phyloP scores from a whole-genome alignment of 305 asterid genomes.

The Fraxinus latifolia region DNA sequence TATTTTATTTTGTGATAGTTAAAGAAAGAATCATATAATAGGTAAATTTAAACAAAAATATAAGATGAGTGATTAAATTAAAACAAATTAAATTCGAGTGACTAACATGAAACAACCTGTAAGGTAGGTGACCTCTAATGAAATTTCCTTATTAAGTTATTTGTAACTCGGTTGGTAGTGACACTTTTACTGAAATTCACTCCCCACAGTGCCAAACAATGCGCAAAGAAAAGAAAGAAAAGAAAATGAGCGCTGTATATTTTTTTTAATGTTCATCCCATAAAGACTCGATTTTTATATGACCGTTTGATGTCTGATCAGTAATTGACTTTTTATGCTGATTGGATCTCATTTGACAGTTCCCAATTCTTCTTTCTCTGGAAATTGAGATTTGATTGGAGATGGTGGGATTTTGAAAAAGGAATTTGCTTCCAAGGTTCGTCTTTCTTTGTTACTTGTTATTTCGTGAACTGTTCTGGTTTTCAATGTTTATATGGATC shows the following conservation, averaged over 20 bases:
- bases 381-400: neutral
- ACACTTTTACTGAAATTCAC: neutral
- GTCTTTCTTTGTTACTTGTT: neutral
- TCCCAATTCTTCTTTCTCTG: slow-evolving; percentile 5
- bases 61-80: neutral
- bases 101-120: neutral
- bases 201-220: neutral
- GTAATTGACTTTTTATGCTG: slow-evolving; percentile 29
- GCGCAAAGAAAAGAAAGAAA: slow-evolving; percentile 3
- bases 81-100: neutral
- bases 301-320: neutral
- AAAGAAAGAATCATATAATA: neutral
- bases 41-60: neutral
- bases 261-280: slow-evolving; percentile 17
- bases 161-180: neutral
- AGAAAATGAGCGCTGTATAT: neutral
- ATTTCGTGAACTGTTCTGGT: neutral
- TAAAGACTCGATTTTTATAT: slow-evolving; percentile 29
- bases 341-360: slow-evolving; percentile 37
- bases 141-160: neutral
- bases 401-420: neutral
- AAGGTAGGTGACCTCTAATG: neutral
- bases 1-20: neutral
- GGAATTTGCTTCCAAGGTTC: neutral
- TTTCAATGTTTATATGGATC: slow-evolving; percentile 8